phyloP scores from a whole-genome alignment of 352 stramenopile species.

The Phytophthora multivora region DNA sequence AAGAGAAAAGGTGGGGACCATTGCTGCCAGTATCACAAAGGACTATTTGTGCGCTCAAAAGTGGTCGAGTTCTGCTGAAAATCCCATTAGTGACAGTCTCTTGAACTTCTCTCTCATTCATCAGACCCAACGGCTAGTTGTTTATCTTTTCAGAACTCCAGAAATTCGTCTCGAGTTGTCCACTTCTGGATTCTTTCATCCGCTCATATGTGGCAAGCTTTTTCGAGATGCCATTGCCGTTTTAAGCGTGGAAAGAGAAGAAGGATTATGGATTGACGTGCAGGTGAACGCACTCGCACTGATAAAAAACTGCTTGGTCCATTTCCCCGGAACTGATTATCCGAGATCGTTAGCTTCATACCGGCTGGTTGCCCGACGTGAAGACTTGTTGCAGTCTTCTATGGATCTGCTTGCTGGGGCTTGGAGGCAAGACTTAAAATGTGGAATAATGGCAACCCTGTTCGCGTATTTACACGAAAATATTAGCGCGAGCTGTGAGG shows the following conservation, averaged over 20 bases:
- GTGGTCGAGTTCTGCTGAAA: neutral
- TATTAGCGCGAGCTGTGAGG: constrained; percentile 11
- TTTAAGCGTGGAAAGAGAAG: constrained; percentile 3
- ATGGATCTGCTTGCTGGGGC: constrained; percentile 9
- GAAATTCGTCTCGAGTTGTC: constrained; percentile 1
- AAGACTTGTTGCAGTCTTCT: constrained; percentile 7
- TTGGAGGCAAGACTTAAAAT: neutral
- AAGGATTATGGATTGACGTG: neutral
- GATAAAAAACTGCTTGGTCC: neutral
- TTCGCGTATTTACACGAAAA: constrained; percentile 9
- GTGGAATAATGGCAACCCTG: constrained; percentile 4
- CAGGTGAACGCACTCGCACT: constrained; percentile 10
- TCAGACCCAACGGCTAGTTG: constrained; percentile 8
- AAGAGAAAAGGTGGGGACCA: neutral
- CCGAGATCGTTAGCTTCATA: constrained; percentile 4
- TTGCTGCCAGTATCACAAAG: neutral
- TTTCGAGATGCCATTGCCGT: constrained; percentile 11
- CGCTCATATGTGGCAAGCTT: constrained; percentile 9
- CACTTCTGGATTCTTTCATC: constrained; percentile 14
- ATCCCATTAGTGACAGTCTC: neutral
- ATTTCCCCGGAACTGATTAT: neutral
- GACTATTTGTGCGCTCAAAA: constrained; percentile 15
- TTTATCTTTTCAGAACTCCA: neutral
- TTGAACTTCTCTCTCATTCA: constrained; percentile 10
- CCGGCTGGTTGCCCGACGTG: constrained; percentile 9